Evolutionary conservation across 192 early-diverging fungal species (phyloP).

Genomic region (Coemansia sp.): DNA sequence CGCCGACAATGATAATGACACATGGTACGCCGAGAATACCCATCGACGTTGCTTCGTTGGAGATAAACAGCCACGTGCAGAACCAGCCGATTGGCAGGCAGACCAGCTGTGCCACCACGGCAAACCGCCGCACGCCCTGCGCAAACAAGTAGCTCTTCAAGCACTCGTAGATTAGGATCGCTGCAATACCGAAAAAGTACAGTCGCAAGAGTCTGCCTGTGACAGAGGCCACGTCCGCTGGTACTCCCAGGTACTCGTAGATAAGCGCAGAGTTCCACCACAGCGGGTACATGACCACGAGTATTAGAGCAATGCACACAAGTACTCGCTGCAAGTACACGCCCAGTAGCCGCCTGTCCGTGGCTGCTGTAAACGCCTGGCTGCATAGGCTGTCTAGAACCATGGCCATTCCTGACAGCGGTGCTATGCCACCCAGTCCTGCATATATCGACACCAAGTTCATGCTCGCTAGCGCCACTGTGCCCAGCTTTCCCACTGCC

Average conservation of each 20-base stretch:
- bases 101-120: constrained; percentile 69
- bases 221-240: constrained; percentile 67
- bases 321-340: constrained; percentile 79
- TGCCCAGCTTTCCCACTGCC: constrained; percentile 63
- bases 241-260: constrained; percentile 43
- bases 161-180: constrained; percentile 77
- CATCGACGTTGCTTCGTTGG: constrained; percentile 54
- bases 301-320: constrained; percentile 67
- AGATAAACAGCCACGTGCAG: constrained; percentile 78
- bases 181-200: constrained; percentile 71
- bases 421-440: constrained; percentile 66
- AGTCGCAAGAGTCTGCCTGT: constrained; percentile 68
- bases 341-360: constrained; percentile 65
- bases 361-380: constrained; percentile 70
- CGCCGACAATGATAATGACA: constrained; percentile 59
- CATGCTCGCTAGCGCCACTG: constrained; percentile 67
- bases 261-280: constrained; percentile 46
- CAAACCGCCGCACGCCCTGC: constrained; percentile 88
- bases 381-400: constrained; percentile 79
- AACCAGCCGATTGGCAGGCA: constrained; percentile 72
- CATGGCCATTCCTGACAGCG: constrained; percentile 67
- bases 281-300: constrained; percentile 69
- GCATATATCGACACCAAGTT: constrained; percentile 75
- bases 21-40: constrained; percentile 75
- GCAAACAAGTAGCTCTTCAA: constrained; percentile 84